Evolutionary conservation across 768 basidiomycete species (phyloP).

Genomic region (Termitomyces eurrhizus): DNA sequence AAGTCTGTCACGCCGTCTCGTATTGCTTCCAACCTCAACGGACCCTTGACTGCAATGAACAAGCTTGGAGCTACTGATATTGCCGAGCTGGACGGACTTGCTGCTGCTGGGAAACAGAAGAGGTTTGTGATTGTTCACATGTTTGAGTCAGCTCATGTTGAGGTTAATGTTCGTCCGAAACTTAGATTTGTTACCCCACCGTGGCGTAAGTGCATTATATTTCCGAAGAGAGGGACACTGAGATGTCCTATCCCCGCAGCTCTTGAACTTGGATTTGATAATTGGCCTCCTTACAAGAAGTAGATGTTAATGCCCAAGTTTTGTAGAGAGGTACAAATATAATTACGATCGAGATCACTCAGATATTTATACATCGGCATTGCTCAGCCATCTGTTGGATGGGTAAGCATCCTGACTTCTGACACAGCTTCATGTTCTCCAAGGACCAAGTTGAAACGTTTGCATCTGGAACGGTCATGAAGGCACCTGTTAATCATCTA

Average conservation of each 20-base stretch:
- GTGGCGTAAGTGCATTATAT: conserved; percentile 52
- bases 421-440: neutral
- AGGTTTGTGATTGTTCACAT: conserved; percentile 31
- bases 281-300: conserved; percentile 42
- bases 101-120: conserved; percentile 61
- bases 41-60: conserved; percentile 41
- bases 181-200: conserved; percentile 56
- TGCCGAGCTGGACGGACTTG: conserved; percentile 51
- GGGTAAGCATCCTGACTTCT: neutral
- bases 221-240: neutral
- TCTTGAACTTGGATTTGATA: conserved; percentile 66
- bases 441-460: neutral
- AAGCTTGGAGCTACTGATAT: conserved; percentile 51
- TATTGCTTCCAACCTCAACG: conserved; percentile 56
- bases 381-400: neutral
- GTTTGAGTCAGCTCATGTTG: neutral
- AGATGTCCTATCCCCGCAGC: conserved; percentile 29
- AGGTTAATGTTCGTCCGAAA: neutral
- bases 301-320: neutral
- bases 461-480: neutral
- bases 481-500: neutral
- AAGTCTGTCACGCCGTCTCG: conserved; percentile 75
- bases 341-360: neutral
- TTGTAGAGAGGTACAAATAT: neutral
- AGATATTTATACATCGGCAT: neutral